Conservation (phyloP, 2,329 filamentous ascomycete genomes). For the Malbranchea cinnamomea region DNA sequence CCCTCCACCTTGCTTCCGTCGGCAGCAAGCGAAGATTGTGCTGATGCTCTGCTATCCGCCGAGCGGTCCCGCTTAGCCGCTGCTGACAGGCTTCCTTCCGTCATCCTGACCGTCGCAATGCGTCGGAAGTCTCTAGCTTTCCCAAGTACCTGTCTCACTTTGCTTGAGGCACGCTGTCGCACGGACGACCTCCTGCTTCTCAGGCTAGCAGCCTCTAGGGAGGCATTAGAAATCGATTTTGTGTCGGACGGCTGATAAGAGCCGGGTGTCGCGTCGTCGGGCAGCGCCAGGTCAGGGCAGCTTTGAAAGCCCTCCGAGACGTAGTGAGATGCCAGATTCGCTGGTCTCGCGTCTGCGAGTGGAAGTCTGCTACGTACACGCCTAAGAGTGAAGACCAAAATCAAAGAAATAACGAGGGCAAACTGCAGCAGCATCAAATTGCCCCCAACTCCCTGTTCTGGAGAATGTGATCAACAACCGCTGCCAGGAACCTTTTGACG, state of each 20-base stretch:
- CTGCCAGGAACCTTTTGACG: too few relatives aligned
- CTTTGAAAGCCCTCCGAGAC: constrained; percentile 26
- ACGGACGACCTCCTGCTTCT: constrained; percentile 16
- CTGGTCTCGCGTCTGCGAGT: constrained; percentile 12
- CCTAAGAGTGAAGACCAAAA: constrained; percentile 2
- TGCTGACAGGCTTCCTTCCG: constrained; percentile 23
- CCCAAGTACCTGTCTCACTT: constrained; percentile 27
- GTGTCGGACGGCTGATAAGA: not conserved
- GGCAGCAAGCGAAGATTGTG: constrained; percentile 7
- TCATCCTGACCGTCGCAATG: constrained; percentile 27
- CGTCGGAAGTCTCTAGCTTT: constrained; percentile 27
- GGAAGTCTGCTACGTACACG: too few relatives aligned
- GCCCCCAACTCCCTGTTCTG: too few relatives aligned
- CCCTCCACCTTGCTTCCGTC: constrained; percentile 13
- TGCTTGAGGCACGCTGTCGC: constrained; percentile 21
- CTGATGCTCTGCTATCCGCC: constrained; percentile 17
- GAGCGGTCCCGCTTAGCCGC: constrained; percentile 25
- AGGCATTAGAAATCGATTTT: constrained; percentile 5
- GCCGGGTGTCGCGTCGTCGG: constrained; percentile 17
- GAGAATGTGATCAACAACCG: too few relatives aligned
- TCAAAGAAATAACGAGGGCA: not conserved
- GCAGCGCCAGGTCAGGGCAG: constrained; percentile 28
- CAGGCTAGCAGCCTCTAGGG: constrained; percentile 7
- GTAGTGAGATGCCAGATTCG: constrained; percentile 27
- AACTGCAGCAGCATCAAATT: too few relatives aligned